Evolutionary conservation across 2,329 filamentous ascomycete genomes (phyloP).

Genomic region (Colletotrichum musicola): DNA sequence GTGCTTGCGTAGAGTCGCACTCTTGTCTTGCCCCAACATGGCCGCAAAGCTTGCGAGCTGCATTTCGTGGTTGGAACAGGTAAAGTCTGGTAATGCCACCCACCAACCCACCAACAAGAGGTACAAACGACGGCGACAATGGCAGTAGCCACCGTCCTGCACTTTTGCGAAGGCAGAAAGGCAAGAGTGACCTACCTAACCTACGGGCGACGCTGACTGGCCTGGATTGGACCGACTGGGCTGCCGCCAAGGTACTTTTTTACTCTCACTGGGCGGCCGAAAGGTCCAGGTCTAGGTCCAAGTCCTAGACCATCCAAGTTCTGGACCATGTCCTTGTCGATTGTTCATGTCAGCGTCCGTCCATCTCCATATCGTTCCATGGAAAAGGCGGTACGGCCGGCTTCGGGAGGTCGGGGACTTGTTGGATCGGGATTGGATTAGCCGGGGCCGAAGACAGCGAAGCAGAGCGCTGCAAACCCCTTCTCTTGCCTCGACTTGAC

Average conservation of each 20-base stretch:
- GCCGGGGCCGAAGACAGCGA: conserved; percentile 5
- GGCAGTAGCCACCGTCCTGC: no score
- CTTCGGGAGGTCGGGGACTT: not conserved
- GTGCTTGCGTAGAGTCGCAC: conserved; percentile 18
- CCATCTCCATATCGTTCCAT: conserved; percentile 2
- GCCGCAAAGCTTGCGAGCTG: not conserved
- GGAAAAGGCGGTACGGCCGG: conserved; percentile 1
- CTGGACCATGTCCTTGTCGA: conserved; percentile 16
- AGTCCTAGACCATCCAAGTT: not conserved
- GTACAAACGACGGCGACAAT: no score
- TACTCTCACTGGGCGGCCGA: no score
- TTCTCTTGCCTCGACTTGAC: not conserved
- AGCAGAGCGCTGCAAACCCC: conserved; percentile 27
- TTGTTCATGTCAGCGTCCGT: not conserved
- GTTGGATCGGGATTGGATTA: conserved; percentile 9
- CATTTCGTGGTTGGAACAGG: not conserved
- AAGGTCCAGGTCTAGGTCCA: not conserved
- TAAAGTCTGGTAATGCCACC: not conserved
- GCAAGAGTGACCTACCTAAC: not conserved
- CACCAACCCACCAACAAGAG: no score
- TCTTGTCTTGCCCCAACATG: no score
- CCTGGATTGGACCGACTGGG: conserved; percentile 15
- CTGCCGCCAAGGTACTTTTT: conserved; percentile 11
- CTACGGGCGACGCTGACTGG: not conserved
- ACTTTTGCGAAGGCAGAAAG: no score